Evolutionary conservation across 1,284 basidiomycete species (phyloP).

Genomic region (Ustilago cynodontis): DNA sequence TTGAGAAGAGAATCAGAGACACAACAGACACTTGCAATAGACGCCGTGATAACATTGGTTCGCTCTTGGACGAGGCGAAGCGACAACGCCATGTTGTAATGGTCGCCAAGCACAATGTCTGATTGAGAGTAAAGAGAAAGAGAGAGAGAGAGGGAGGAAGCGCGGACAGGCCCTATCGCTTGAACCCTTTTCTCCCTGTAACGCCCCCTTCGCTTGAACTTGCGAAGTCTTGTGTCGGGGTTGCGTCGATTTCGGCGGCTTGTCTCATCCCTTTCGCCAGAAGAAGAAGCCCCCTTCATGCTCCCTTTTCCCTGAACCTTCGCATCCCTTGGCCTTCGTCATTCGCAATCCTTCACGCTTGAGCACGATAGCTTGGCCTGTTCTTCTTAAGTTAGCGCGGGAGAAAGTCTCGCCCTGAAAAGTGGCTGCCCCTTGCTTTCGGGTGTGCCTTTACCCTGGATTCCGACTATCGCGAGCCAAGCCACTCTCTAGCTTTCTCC

Average conservation of each 20-base stretch:
- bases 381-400: background rate
- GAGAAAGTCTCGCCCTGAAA: background rate
- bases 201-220: conserved; percentile 8
- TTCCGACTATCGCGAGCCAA: background rate
- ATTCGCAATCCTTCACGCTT: background rate
- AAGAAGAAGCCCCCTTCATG: background rate
- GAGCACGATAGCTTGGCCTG: background rate
- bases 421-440: conserved; percentile 6
- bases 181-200: background rate
- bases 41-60: background rate
- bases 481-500: background rate
- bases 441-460: background rate
- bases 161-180: conserved; percentile 6
- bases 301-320: background rate
- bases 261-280: conserved; percentile 10
- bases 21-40: background rate
- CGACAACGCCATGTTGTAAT: conserved; percentile 1
- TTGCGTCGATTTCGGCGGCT: background rate
- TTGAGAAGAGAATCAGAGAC: background rate
- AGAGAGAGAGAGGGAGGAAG: background rate
- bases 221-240: background rate
- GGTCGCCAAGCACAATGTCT: background rate
- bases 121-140: background rate
- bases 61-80: background rate
- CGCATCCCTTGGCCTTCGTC: background rate